Conservation (phyloP, 2,329 filamentous ascomycete genomes). For the Phyllosticta citrichinensis region DNA sequence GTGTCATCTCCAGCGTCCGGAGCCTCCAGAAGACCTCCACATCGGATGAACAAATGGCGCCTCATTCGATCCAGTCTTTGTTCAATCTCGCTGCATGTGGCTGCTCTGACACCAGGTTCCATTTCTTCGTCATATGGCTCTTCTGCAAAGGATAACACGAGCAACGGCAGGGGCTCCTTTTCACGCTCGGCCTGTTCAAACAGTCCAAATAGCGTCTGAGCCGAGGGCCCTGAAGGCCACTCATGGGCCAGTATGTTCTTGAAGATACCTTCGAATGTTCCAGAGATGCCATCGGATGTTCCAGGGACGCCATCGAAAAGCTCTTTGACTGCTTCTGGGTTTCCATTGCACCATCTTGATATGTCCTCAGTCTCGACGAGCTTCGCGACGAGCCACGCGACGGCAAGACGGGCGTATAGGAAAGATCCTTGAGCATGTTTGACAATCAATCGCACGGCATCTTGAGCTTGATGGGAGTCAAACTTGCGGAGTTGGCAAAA, state of each 20-base stretch:
- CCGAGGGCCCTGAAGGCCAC: conserved; percentile 2
- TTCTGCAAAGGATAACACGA: conserved; percentile 13
- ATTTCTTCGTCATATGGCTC: conserved; percentile 6
- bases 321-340: conserved; percentile 12
- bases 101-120: background rate
- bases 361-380: conserved; percentile 11
- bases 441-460: conserved; percentile 6
- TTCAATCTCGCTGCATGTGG: background rate
- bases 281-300: background rate
- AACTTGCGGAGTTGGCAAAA: conserved; percentile 1
- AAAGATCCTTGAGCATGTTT: conserved; percentile 15
- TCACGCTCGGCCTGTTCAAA: conserved; percentile 12
- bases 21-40: conserved; percentile 13
- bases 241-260: conserved; percentile 5
- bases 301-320: conserved; percentile 10
- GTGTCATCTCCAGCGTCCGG: background rate
- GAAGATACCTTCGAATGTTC: background rate
- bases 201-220: conserved; percentile 8
- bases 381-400: conserved; percentile 11
- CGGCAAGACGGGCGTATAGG: conserved; percentile 16
- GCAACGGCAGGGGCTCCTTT: conserved; percentile 5
- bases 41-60: conserved; percentile 11
- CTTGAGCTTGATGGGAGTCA: background rate
- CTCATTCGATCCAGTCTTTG: background rate
- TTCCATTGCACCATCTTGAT: conserved; percentile 5